Percentiles rank a stretch among this genome's conserved stretches.
phyloP scores from a whole-genome alignment of 1,139 yeast species.

The Debaryomyces nepalensis region DNA sequence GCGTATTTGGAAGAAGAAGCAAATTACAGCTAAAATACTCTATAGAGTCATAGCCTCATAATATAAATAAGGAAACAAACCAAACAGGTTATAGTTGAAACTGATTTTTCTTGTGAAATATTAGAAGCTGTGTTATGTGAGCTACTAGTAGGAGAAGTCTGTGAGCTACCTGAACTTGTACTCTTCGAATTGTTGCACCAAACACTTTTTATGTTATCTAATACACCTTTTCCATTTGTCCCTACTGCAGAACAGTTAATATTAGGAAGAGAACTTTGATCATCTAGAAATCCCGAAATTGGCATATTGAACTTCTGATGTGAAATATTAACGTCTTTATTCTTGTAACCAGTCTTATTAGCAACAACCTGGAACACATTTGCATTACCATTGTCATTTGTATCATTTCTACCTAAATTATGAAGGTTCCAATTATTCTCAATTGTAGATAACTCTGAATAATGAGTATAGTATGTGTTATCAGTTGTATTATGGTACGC shows the following conservation, averaged over 20 bases:
- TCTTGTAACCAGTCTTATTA: slow-evolving; percentile 33
- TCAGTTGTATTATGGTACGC: slow-evolving; percentile 43
- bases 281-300: slow-evolving; percentile 39
- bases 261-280: slow-evolving; percentile 37
- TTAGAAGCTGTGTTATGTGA: no score
- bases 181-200: slow-evolving; percentile 21
- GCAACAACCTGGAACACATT: slow-evolving; percentile 49
- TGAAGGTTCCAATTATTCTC: slow-evolving; percentile 53
- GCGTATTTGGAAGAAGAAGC: no score
- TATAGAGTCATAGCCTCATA: no score
- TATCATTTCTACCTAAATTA: slow-evolving; percentile 42
- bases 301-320: slow-evolving; percentile 42
- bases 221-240: slow-evolving; percentile 40
- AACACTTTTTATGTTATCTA: slow-evolving; percentile 25
- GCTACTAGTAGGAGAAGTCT: no score
- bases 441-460: slow-evolving; percentile 49
- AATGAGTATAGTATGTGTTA: slow-evolving; percentile 51
- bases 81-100: no score
- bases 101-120: no score
- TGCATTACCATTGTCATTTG: slow-evolving; percentile 25
- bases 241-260: slow-evolving; percentile 42
- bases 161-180: no score
- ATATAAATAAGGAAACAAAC: no score
- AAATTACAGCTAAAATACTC: no score
- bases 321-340: slow-evolving; percentile 39